Conservation (phyloP, 768 basidiomycete genomes). For the Hypsizygus marmoreus region DNA sequence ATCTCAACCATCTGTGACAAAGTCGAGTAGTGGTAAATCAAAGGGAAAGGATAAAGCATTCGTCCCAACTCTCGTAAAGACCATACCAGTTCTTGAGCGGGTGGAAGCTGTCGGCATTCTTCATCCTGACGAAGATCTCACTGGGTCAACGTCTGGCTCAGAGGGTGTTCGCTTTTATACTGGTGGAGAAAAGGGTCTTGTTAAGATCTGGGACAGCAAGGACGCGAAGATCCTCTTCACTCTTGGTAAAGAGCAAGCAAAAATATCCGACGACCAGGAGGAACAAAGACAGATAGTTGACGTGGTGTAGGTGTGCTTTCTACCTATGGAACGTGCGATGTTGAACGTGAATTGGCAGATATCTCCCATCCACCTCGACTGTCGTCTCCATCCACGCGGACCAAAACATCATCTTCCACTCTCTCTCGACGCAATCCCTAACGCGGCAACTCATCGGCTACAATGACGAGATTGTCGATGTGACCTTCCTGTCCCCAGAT, state of each 20-base stretch:
- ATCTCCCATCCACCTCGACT: slow-evolving; percentile 61
- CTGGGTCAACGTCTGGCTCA: slow-evolving; percentile 40
- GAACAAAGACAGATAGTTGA: slow-evolving; percentile 84
- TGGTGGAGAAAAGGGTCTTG: slow-evolving; percentile 85
- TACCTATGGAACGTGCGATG: slow-evolving; percentile 1
- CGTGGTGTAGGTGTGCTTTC: slow-evolving; percentile 65
- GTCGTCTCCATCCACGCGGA: slow-evolving; percentile 90
- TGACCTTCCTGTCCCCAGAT: slow-evolving; percentile 64
- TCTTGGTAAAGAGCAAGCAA: slow-evolving; percentile 51
- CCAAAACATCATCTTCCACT: slow-evolving; percentile 95
- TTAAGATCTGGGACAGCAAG: slow-evolving; percentile 84
- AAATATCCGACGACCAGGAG: slow-evolving; percentile 56
- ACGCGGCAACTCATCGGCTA: slow-evolving; percentile 89
- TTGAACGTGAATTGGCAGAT: slow-evolving; percentile 46
- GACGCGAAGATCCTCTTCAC: slow-evolving; percentile 64
- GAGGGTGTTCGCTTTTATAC: slow-evolving; percentile 73
- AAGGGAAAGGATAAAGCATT: slow-evolving; percentile 52
- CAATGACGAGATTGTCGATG: slow-evolving; percentile 97
- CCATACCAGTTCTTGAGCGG: slow-evolving; percentile 81
- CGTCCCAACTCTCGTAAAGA: slow-evolving; percentile 67
- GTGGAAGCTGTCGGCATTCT: slow-evolving; percentile 86
- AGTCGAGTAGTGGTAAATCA: slow-evolving; percentile 38
- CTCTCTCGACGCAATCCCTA: slow-evolving; percentile 62
- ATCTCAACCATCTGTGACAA: slow-evolving; percentile 26
- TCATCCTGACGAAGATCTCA: slow-evolving; percentile 47